Base-by-base conservation (phyloP, 495 filamentous ascomycete genomes). In the Aspergillus olivimuriae region DNA sequence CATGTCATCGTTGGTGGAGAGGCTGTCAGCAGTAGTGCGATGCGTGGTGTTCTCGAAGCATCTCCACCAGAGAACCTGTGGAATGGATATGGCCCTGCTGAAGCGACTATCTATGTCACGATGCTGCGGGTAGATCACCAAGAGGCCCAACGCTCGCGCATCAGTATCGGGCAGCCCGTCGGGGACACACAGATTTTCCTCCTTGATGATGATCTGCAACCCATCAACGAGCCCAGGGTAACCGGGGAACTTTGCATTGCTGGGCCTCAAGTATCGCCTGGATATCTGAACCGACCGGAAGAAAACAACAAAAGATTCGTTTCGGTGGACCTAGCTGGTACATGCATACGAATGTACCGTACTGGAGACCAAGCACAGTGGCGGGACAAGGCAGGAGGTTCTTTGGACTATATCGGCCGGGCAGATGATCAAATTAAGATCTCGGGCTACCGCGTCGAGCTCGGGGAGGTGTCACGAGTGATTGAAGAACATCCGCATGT, bases 81-180 rank as follows among this genome's bases (percentile, higher is more conserved):
- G 30, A 59, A 62, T 41, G 41, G 11, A 8, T 62, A 62, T 33
- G 59, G 59, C 9, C 59, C 59, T 1, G 50, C 57, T 0, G 59
- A 62, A 34, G 39, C 56, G 1, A 65, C 63, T 0, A 46, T 37
- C 30, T 37, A 46, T 21, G 32, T 36, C 9, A 48, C 39, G 12
- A 49, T 44, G 23, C 15, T 21, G 1, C 24, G 10, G 4, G 22
- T 52, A 3, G 26, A 5, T n/a, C 2, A 21, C 0, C 17, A 24
- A 9, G 50, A 47, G 19, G 31, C 18, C 11, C 20, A 43, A 11
- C 1, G 2, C 3, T 22, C 36, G 4, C 17, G 36, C 18, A 39
- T 39, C 16, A 14, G 18, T 39, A 39, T 39, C 12, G 36, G 36
- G 2, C 17, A 18, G 12, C 17, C 36, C 1, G 3, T 39, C 12